These are phyloP conservation scores for Diaporthe sp. DNA, from an alignment of 2,329 filamentous ascomycete species.

Conservation along the genomic window DNA sequence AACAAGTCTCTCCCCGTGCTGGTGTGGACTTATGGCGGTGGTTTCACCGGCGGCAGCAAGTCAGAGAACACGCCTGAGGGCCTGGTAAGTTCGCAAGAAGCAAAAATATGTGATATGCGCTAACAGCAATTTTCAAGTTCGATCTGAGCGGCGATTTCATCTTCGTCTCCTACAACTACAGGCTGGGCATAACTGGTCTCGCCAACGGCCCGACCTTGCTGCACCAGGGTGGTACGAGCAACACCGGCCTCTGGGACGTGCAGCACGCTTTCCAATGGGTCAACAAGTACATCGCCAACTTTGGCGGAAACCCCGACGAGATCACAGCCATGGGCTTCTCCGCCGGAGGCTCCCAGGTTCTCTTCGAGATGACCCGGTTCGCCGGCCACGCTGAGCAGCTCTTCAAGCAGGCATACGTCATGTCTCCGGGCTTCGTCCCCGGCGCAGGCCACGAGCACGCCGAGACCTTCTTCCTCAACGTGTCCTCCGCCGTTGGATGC, in stretches of 20 bases:
- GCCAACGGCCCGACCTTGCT: slow-evolving; percentile 48
- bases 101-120: slow-evolving; percentile 51
- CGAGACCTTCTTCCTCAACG: slow-evolving; percentile 44
- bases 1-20: slow-evolving; percentile 58
- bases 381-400: slow-evolving; percentile 59
- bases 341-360: slow-evolving; percentile 61
- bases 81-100: slow-evolving; percentile 47
- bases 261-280: slow-evolving; percentile 58
- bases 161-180: slow-evolving; percentile 63
- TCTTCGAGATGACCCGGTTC: slow-evolving; percentile 61
- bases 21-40: slow-evolving; percentile 62
- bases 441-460: slow-evolving; percentile 53
- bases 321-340: slow-evolving; percentile 60
- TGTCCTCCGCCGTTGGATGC: slow-evolving; percentile 45
- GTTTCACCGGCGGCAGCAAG: slow-evolving; percentile 58
- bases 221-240: slow-evolving; percentile 55
- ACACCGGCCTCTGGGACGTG: slow-evolving; percentile 56
- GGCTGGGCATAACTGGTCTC: slow-evolving; percentile 62
- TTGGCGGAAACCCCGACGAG: slow-evolving; percentile 56
- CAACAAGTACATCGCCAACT: slow-evolving; percentile 54
- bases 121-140: slow-evolving; percentile 51
- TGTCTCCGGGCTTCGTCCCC: slow-evolving; percentile 53
- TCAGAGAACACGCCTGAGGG: slow-evolving; percentile 51
- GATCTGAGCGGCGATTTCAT: slow-evolving; percentile 48
- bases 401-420: slow-evolving; percentile 53